Conservation (phyloP, 2,329 filamentous ascomycete species). For the Aspergillus latus region DNA sequence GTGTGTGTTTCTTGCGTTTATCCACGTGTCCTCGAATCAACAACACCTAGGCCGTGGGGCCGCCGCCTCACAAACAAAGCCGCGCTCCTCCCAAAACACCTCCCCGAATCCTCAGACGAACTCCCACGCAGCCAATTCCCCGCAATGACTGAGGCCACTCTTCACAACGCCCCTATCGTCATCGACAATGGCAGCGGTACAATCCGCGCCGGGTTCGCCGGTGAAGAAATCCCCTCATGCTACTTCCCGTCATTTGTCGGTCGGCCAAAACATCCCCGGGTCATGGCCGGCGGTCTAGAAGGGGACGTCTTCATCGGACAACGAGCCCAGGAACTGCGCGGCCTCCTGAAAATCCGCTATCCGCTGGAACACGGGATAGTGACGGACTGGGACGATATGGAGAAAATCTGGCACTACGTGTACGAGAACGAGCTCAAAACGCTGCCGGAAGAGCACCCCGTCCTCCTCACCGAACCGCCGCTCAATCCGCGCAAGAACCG, state of each 20-base stretch:
- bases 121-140: conserved; percentile 13
- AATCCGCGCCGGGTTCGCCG: conserved; percentile 94
- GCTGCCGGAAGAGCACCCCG: conserved; percentile 96
- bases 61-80: conserved; percentile 29
- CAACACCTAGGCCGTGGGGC: conserved; percentile 30
- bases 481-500: conserved; percentile 94
- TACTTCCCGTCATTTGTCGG: conserved; percentile 98
- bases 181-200: conserved; percentile 98
- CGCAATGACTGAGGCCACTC: conserved; percentile 62
- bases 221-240: conserved; percentile 92
- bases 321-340: conserved; percentile 84
- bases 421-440: conserved; percentile 96
- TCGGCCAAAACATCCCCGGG: conserved; percentile 89
- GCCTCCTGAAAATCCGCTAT: conserved; percentile 91
- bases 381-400: conserved; percentile 99
- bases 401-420: conserved; percentile 98
- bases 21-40: conserved; percentile 8
- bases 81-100: conserved; percentile 21
- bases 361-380: conserved; percentile 97
- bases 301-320: conserved; percentile 97
- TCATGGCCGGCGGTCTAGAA: conserved; percentile 93
- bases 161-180: conserved; percentile 97
- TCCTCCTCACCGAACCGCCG: conserved; percentile 92
- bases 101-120: conserved; percentile 5
- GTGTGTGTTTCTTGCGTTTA: not conserved